Base-by-base conservation (phyloP, 2,329 filamentous ascomycete genomes). In the Cordyceps farinosa region DNA sequence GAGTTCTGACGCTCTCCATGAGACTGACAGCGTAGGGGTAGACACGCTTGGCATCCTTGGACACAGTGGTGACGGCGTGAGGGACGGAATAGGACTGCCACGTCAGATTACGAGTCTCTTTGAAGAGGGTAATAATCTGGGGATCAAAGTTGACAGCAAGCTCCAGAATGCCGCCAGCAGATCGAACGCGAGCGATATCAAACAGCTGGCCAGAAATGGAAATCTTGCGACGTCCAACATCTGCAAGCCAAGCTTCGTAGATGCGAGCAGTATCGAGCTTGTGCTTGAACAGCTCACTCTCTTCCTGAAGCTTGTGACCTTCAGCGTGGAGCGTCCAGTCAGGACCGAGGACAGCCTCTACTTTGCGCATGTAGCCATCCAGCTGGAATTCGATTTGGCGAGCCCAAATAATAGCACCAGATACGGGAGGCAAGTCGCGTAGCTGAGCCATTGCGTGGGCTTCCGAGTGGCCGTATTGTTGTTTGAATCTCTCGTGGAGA, bases 391-490 rank as follows among this genome's bases (percentile, higher is more conserved):
- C 94, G 66, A 99, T 99, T 76, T 99, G 95, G 50, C 92, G 89
- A 30, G 94, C 94, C 90, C 95, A 98, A 60, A 99, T 96, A 68
- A 99, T 97, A 42, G 94, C 94, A 63, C 95, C 96, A 5, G 95
- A 96, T 0, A 99, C 93, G 0, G 96, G 95, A 0, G 95, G 95
- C 17, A 99, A 81, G 76, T 99, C 95, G 66, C 94, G 92, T 63
- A 99, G 83, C 76, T 98, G 94, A 3, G 95, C 93, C 96, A 99
- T 99, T 4, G 92, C 92, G 74, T 98, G 94, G 2, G 95, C 92
- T 77, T 99, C 95, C 0, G 96, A 98, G 73, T 98, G 92, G 2
- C 93, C 96, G 75, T 99, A 99, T 73, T 99, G 95, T 74, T 96
- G 92, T 79, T 98, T 99, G 82, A 98, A 99, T 36, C 95, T 90